phyloP scores from a whole-genome alignment of 2,329 filamentous ascomycete genomes.

The Cryoendolithus antarcticus region DNA sequence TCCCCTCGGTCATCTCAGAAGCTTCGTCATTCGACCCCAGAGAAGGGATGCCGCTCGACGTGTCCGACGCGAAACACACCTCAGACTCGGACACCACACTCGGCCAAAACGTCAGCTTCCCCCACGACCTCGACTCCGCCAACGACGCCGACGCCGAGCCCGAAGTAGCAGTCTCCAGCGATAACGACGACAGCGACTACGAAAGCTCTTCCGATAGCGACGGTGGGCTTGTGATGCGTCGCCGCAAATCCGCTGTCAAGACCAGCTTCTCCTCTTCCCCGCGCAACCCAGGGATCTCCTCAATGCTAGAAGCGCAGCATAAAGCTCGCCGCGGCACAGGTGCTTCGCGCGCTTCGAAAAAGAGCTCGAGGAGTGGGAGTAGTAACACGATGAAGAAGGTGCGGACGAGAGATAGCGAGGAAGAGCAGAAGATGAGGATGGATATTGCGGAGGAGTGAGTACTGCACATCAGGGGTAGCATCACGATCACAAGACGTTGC shows the following conservation, averaged over 20 bases:
- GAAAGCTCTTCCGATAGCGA: slow-evolving; percentile 28
- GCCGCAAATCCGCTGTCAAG: slow-evolving; percentile 15
- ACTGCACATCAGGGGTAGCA: no score
- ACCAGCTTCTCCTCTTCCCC: slow-evolving; percentile 2
- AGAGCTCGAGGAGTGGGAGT: slow-evolving; percentile 35
- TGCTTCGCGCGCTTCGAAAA: slow-evolving; percentile 22
- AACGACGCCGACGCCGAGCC: slow-evolving; percentile 13
- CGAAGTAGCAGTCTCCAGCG: slow-evolving; percentile 27
- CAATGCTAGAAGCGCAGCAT: slow-evolving; percentile 7
- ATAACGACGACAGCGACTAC: slow-evolving; percentile 27
- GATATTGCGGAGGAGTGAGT: slow-evolving; percentile 14
- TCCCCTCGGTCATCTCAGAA: slow-evolving; percentile 38
- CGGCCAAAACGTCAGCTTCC: slow-evolving; percentile 26
- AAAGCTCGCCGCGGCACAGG: slow-evolving; percentile 20
- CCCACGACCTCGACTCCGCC: no score
- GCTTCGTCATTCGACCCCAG: slow-evolving; percentile 30
- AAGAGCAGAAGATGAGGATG: slow-evolving; percentile 10
- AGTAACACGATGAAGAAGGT: slow-evolving; percentile 40
- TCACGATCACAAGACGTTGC: no score
- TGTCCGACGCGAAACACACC: slow-evolving; percentile 25
- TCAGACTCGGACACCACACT: slow-evolving; percentile 20
- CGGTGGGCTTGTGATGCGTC: slow-evolving; percentile 27
- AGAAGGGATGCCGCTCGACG: slow-evolving; percentile 11
- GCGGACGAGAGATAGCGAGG: slow-evolving; percentile 18
- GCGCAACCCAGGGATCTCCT: slow-evolving; percentile 2